These are phyloP conservation scores for Prunus armeniaca DNA, from an alignment of 306 rosid genomes.

Conservation along the genomic window DNA sequence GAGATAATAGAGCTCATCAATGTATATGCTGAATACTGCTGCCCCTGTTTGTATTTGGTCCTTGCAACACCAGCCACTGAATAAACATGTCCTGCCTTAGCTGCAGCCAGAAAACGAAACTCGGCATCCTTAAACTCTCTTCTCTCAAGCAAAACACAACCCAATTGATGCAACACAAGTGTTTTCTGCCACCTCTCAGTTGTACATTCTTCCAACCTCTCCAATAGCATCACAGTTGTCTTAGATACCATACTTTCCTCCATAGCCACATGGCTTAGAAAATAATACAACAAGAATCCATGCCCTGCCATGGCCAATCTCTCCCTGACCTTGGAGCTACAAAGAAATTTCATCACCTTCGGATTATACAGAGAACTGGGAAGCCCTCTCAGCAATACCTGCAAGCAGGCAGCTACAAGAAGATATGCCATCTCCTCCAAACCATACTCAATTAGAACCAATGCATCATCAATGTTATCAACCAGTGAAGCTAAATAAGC, in stretches of 20 bases:
- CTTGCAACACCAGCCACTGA: conserved; percentile 76
- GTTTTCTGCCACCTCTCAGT: conserved; percentile 64
- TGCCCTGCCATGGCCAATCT: conserved; percentile 49
- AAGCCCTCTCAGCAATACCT: conserved; percentile 65
- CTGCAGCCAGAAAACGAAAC: conserved; percentile 55
- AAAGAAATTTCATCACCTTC: conserved; percentile 46
- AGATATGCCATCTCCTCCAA: conserved; percentile 64
- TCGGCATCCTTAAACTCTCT: conserved; percentile 57
- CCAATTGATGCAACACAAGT: conserved; percentile 66
- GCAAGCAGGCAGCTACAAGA: conserved; percentile 73
- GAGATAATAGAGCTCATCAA: conserved; percentile 61
- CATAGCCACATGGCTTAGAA: conserved; percentile 72
- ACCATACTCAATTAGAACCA: conserved; percentile 67
- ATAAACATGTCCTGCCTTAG: conserved; percentile 64
- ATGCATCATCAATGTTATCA: conserved; percentile 53
- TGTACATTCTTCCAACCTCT: conserved; percentile 62
- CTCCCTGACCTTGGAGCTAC: conserved; percentile 48
- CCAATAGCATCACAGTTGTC: conserved; percentile 57
- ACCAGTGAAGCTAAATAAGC: conserved; percentile 57
- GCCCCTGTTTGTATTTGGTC: conserved; percentile 64
- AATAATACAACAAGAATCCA: conserved; percentile 67
- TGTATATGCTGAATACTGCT: conserved; percentile 69
- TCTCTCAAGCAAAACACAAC: conserved; percentile 66
- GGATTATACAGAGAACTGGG: conserved; percentile 46
- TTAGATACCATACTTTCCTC: conserved; percentile 64